Percentiles rank a stretch among this genome's conserved stretches.
Evolutionary conservation across 176 grass and related monocot species (phyloP).

Genomic region (Elymus sibiricus): DNA sequence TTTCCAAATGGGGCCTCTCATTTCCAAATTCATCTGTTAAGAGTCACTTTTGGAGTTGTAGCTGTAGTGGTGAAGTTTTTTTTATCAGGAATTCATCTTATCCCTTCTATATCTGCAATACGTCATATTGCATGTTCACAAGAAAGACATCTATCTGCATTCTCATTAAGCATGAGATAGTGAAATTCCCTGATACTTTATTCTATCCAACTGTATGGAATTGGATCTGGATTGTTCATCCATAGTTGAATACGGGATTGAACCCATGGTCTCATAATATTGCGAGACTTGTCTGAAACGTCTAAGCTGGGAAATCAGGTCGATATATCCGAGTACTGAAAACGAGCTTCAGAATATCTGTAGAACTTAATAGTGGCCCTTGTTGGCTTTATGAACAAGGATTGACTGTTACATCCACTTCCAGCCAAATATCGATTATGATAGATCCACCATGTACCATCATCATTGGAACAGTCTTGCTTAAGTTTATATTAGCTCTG

Average conservation of each 20-base stretch:
- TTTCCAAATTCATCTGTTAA: constrained; percentile 6
- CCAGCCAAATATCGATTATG: neutral
- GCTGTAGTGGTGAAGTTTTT: neutral
- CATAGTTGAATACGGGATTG: neutral
- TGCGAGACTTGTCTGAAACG: neutral
- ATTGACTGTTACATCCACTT: neutral
- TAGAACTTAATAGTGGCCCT: neutral
- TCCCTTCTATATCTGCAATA: neutral
- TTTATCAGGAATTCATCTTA: neutral
- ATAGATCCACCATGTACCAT: neutral
- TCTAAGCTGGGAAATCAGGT: neutral
- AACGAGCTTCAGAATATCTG: constrained; percentile 1
- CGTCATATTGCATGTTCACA: neutral
- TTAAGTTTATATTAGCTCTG: neutral
- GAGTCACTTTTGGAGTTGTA: neutral
- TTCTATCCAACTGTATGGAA: neutral
- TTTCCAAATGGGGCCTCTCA: neutral
- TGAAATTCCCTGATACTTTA: neutral
- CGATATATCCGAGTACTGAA: neutral
- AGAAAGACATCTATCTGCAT: neutral
- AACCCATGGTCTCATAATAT: neutral
- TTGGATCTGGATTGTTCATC: neutral
- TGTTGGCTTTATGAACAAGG: constrained; percentile 1
- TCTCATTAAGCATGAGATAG: neutral
- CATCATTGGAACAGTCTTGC: neutral